These are phyloP conservation scores for Neckera pumila DNA, from an alignment of 225 moss, liverwort and hornwort species.

Conservation along the genomic window DNA sequence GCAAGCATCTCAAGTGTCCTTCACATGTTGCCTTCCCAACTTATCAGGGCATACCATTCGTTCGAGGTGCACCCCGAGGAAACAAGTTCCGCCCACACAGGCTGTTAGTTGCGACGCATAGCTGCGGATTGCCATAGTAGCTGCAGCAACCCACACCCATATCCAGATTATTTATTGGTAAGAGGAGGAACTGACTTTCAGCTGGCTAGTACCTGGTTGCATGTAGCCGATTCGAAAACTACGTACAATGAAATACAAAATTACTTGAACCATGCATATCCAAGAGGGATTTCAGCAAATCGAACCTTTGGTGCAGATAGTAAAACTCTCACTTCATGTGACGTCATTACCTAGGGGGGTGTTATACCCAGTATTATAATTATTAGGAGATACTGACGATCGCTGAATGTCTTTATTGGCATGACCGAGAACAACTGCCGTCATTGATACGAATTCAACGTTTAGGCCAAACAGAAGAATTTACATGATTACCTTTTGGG, in stretches of 20 bases:
- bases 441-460: not conserved
- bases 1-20: not conserved
- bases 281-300: not conserved
- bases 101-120: conserved; percentile 15
- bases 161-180: not conserved
- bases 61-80: conserved; percentile 6
- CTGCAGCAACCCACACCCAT: conserved; percentile 20
- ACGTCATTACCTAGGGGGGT: not conserved
- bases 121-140: conserved; percentile 36
- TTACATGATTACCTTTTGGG: conserved; percentile 23
- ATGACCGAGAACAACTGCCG: not conserved
- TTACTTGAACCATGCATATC: not conserved
- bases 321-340: not conserved
- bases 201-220: not conserved
- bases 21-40: not conserved
- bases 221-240: not conserved
- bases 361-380: not conserved
- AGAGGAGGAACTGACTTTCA: not conserved
- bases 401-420: not conserved
- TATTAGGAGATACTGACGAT: not conserved
- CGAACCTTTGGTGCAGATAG: not conserved
- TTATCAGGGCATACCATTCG: conserved; percentile 7
- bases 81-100: conserved; percentile 33
- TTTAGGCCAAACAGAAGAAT: not conserved
- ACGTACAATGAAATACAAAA: not conserved